Evolutionary conservation across 306 rosid genomes (phyloP).

Genomic region (Cucumis melo): DNA sequence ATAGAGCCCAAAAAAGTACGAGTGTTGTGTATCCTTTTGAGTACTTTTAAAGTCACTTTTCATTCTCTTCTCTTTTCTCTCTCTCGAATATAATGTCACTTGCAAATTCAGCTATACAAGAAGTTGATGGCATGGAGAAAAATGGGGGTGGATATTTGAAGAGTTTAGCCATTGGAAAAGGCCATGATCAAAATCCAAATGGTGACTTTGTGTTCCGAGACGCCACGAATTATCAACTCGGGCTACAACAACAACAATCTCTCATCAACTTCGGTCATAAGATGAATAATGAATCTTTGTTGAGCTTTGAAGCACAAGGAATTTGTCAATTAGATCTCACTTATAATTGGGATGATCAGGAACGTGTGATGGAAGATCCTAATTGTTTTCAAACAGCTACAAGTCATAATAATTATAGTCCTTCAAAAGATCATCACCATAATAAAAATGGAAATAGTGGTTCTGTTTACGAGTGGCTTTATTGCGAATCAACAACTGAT

Average conservation of each 20-base stretch:
- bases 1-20: not conserved
- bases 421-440: slow-evolving; percentile 11
- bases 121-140: slow-evolving; percentile 19
- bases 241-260: slow-evolving; percentile 18
- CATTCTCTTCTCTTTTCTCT: slow-evolving; percentile 5
- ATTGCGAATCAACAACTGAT: slow-evolving; percentile 23
- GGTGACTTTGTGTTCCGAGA: slow-evolving; percentile 15
- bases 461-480: slow-evolving; percentile 42
- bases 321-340: slow-evolving; percentile 1
- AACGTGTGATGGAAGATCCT: slow-evolving; percentile 21
- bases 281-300: slow-evolving; percentile 29
- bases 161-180: not conserved
- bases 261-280: slow-evolving; percentile 34
- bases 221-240: slow-evolving; percentile 13
- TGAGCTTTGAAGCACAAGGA: slow-evolving; percentile 46
- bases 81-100: not conserved
- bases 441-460: slow-evolving; percentile 12
- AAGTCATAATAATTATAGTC: slow-evolving; percentile 10
- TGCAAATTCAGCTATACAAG: slow-evolving; percentile 15
- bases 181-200: not conserved
- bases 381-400: slow-evolving; percentile 39
- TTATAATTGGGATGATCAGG: slow-evolving; percentile 24
- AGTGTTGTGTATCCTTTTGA: not conserved
- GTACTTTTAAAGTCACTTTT: slow-evolving; percentile 4
- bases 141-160: slow-evolving; percentile 21